Conservation (phyloP, 768 basidiomycete species). For the Cystobasidium tubakii region DNA sequence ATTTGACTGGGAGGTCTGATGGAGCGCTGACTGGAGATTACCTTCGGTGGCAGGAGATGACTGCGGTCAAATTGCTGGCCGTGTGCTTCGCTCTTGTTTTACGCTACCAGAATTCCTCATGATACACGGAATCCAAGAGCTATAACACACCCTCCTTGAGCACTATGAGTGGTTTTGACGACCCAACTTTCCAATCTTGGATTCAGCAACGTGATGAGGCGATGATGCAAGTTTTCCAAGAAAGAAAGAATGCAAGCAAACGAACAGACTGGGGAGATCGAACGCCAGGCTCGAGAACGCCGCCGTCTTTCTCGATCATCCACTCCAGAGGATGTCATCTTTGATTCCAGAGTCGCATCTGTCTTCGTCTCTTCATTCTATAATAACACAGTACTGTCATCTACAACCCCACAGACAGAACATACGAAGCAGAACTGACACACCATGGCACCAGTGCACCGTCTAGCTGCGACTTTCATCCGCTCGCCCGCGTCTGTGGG, state of each 20-base stretch:
- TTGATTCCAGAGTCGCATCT: too few relatives aligned
- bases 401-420: background rate
- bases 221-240: background rate
- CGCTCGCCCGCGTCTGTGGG: background rate
- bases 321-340: background rate
- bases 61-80: too few relatives aligned
- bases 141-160: background rate
- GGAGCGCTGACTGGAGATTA: too few relatives aligned
- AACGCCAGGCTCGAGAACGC: background rate
- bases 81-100: background rate
- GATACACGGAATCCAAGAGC: background rate
- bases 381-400: too few relatives aligned
- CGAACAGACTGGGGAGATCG: background rate
- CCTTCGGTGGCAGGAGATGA: too few relatives aligned
- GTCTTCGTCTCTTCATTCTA: background rate
- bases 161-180: background rate
- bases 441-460: background rate
- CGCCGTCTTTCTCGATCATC: background rate
- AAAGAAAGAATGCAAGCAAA: background rate
- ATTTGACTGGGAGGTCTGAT: too few relatives aligned
- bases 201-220: slow-evolving; percentile 12
- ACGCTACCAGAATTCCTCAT: background rate
- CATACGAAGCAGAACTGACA: too few relatives aligned
- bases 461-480: background rate
- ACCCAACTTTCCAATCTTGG: slow-evolving; percentile 12